phyloP scores from a whole-genome alignment of 2,329 filamentous ascomycete species.

The Fonsecaea multimorphosa region DNA sequence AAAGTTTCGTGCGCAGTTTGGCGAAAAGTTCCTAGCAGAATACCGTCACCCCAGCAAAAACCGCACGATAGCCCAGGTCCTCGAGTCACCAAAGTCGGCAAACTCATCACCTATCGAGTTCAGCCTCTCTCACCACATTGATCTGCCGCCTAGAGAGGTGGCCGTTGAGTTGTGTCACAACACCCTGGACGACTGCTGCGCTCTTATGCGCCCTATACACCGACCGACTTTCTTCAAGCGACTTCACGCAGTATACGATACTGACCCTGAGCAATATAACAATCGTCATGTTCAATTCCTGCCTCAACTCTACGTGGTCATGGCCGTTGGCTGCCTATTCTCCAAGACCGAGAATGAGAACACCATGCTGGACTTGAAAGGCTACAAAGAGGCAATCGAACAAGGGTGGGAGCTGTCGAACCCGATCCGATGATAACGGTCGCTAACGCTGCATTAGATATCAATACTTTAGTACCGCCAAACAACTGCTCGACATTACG shows the following conservation, averaged over 20 bases:
- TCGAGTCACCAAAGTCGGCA: slow-evolving; percentile 72
- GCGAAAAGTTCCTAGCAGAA: slow-evolving; percentile 69
- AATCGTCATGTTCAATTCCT: slow-evolving; percentile 71
- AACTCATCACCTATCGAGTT: slow-evolving; percentile 67
- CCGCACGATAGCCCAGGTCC: slow-evolving; percentile 61
- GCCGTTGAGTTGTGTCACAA: slow-evolving; percentile 64
- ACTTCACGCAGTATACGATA: slow-evolving; percentile 78
- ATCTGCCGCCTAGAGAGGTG: slow-evolving; percentile 70
- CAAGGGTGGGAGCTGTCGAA: slow-evolving; percentile 55
- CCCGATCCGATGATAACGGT: slow-evolving; percentile 22
- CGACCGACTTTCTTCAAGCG: slow-evolving; percentile 78
- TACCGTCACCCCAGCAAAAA: slow-evolving; percentile 57
- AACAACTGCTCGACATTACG: slow-evolving; percentile 66
- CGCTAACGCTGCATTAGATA: slow-evolving; percentile 56
- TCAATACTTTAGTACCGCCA: slow-evolving; percentile 74
- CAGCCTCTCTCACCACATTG: slow-evolving; percentile 57
- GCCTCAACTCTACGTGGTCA: slow-evolving; percentile 72
- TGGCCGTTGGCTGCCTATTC: slow-evolving; percentile 77
- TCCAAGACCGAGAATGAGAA: slow-evolving; percentile 59
- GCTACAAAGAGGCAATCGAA: slow-evolving; percentile 58
- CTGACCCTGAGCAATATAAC: slow-evolving; percentile 65
- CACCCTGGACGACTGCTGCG: slow-evolving; percentile 67
- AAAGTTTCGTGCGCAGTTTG: slow-evolving; percentile 86
- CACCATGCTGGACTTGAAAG: slow-evolving; percentile 55
- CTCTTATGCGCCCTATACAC: slow-evolving; percentile 75